A percentile compares a stretch with the other conserved stretches of the same genome.
phyloP scores from a whole-genome alignment of 495 filamentous ascomycete species.

The Pyrenula massariospora region DNA sequence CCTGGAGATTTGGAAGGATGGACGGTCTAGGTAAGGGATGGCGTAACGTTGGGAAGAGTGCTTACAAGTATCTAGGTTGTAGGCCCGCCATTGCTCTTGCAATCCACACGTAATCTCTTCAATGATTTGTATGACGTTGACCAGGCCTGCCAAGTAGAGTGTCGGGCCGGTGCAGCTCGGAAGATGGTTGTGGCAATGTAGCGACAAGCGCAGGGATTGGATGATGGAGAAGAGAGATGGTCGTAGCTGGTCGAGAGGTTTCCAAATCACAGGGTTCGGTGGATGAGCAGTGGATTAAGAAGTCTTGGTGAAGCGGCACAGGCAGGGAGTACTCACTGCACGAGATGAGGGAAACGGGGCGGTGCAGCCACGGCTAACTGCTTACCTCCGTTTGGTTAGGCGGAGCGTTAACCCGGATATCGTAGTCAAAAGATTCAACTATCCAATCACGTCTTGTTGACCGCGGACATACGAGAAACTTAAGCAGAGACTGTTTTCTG shows the following conservation, averaged over 20 bases:
- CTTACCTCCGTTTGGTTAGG: too few species aligned
- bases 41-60: background rate
- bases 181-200: background rate
- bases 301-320: too few species aligned
- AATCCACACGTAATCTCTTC: background rate
- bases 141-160: background rate
- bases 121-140: background rate
- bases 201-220: background rate
- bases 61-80: background rate
- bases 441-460: too few species aligned
- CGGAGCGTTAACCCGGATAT: too few species aligned
- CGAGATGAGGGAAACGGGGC: background rate
- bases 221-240: background rate
- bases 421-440: too few species aligned
- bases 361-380: too few species aligned
- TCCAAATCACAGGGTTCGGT: background rate
- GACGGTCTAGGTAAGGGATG: background rate
- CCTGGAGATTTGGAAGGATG: background rate
- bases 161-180: too few species aligned
- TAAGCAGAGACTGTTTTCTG: too few species aligned
- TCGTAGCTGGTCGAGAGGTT: background rate
- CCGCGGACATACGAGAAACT: too few species aligned
- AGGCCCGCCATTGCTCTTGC: background rate
- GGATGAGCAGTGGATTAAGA: background rate
- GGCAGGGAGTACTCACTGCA: too few species aligned